Evolutionary conservation across 129 eudicot species (phyloP), one percentile per base, ranked within the genome.

Genomic region (Tanacetum coccineum): DNA sequence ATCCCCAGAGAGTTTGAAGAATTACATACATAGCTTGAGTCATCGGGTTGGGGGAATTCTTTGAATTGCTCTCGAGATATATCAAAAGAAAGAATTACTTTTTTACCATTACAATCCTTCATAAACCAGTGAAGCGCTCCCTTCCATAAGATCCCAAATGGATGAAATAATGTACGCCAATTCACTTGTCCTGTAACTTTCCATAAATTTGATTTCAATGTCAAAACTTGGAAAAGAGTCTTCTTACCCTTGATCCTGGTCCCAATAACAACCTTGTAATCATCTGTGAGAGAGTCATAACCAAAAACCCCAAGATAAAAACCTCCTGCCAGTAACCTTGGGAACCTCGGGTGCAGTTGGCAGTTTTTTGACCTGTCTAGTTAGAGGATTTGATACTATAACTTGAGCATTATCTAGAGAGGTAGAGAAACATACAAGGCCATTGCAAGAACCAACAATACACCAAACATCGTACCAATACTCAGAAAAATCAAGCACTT

Each of bases 131-230:
- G 77, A 63, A 73, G 63, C 2, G 46, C 70, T 17, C 78, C 71
- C 13, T 72, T 72, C 63, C 69, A 71, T 50, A 62, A 71, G 65
- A 73, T 15, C 54, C 71, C 71, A 6, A 25, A 8, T 22, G 28
- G 64, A 36, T 40, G 3, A 3, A 53, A 73, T 9, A 3, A 10
- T 9, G 13, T 42, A 64, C 39, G 6, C 39, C 39, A 30, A 5
- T 73, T 42, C 13, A 64, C 48, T 25, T 53, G 65, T 13, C 71
- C 57, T 4, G 45, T 26, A 40, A 54, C 18, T 25, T 63, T 72
- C 77, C 77, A 72, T n/a, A 12, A 15, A 15, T 65, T 74, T 12
- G 48, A 64, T 65, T 45, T 74, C 65, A 74, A 74, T 13, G 50
- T 55, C 13, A 74, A 65, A 53, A 65, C 63, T 13, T 56, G 59